A percentile compares a stretch with the other conserved stretches of the same genome.
Conservation (phyloP, 169 alveolate genomes). For the Plasmodium vinckei region DNA sequence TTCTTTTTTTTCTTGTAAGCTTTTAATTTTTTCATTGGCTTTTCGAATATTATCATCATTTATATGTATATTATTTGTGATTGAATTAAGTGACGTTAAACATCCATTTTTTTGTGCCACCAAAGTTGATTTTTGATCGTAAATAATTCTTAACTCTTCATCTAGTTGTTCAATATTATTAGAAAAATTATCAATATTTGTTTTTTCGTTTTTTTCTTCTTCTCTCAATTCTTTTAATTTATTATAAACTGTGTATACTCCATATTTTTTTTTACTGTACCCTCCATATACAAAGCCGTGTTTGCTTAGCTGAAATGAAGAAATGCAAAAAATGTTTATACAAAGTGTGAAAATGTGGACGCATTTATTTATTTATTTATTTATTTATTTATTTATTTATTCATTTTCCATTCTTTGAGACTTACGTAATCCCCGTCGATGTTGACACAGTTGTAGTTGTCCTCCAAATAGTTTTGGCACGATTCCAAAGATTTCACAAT, state of each 20-base stretch:
- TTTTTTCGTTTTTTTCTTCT: conserved; percentile 66
- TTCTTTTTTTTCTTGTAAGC: conserved; percentile 45
- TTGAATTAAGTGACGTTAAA: conserved; percentile 46
- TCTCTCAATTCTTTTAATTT: conserved; percentile 54
- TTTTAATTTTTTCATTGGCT: conserved; percentile 57
- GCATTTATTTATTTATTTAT: neutral
- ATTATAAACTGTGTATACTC: conserved; percentile 55
- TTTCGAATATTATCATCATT: conserved; percentile 50
- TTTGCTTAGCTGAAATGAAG: conserved; percentile 47
- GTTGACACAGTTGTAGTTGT: conserved; percentile 61
- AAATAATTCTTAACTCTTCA: conserved; percentile 53
- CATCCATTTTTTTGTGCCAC: conserved; percentile 70
- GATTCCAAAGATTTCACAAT: conserved; percentile 70
- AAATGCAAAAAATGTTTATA: neutral
- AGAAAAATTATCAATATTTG: conserved; percentile 37
- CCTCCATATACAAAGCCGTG: conserved; percentile 76
- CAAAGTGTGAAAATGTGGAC: neutral
- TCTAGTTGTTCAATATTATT: conserved; percentile 52
- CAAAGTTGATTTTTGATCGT: conserved; percentile 40
- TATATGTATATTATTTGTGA: conserved; percentile 40
- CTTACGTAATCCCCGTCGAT: conserved; percentile 76
- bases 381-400: neutral
- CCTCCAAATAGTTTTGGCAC: conserved; percentile 63
- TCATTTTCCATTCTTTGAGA: neutral
- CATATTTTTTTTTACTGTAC: conserved; percentile 65